These are phyloP conservation scores for Termitomyces sp. DNA, from an alignment of 768 basidiomycete genomes.

Conservation along the genomic window DNA sequence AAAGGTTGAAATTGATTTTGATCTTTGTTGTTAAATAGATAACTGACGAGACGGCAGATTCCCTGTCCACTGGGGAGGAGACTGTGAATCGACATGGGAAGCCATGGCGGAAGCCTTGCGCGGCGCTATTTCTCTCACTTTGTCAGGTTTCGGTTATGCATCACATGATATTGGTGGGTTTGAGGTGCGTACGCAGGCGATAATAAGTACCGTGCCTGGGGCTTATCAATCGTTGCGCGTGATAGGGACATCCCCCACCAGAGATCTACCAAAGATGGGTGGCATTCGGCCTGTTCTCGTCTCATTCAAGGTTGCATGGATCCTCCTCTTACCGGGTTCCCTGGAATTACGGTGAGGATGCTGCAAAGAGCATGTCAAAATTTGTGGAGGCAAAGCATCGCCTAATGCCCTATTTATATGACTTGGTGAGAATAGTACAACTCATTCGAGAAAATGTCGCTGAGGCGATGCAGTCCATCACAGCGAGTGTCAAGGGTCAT, in stretches of 20 bases:
- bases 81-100: constrained; percentile 73
- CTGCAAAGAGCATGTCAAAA: constrained; percentile 56
- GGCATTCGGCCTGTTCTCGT: constrained; percentile 71
- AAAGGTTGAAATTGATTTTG: constrained; percentile 38
- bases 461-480: constrained; percentile 35
- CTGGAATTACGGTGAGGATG: constrained; percentile 72
- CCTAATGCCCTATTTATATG: constrained; percentile 70
- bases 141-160: constrained; percentile 67
- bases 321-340: constrained; percentile 73
- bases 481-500: constrained; percentile 45
- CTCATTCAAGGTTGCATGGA: constrained; percentile 71
- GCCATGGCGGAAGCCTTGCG: constrained; percentile 75
- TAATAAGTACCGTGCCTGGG: not conserved
- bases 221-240: not conserved
- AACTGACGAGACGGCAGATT: constrained; percentile 20
- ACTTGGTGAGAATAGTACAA: constrained; percentile 31
- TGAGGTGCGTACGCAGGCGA: constrained; percentile 34
- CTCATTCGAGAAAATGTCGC: not conserved
- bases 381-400: constrained; percentile 62
- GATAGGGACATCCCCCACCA: constrained; percentile 57
- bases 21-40: not conserved
- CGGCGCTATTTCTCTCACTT: constrained; percentile 58
- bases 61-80: constrained; percentile 63
- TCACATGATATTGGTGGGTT: constrained; percentile 79
- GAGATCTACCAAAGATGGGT: constrained; percentile 76